These are phyloP conservation scores for Melampsora americana DNA, from an alignment of 1,284 basidiomycete genomes.

Conservation along the genomic window DNA sequence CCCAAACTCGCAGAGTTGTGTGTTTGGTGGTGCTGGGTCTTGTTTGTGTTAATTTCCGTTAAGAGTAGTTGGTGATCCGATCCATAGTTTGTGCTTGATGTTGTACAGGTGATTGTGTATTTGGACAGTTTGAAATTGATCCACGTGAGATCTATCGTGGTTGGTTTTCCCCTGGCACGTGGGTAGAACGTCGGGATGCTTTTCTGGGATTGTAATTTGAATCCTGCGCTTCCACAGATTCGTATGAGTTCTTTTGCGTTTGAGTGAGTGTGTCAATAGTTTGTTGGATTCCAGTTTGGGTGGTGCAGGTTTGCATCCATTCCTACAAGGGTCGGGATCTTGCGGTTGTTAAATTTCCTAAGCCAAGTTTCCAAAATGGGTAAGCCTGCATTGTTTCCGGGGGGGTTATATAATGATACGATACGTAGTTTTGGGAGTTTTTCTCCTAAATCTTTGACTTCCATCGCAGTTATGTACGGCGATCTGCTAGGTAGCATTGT, in stretches of 20 bases:
- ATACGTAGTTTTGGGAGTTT: background rate
- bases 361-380: background rate
- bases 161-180: background rate
- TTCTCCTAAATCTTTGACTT: background rate
- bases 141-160: conserved; percentile 7
- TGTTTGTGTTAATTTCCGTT: background rate
- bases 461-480: background rate
- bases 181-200: background rate
- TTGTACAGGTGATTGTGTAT: background rate
- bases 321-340: background rate
- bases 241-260: background rate
- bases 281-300: background rate
- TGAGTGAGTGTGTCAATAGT: background rate
- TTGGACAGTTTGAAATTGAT: background rate
- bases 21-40: background rate
- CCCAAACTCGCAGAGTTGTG: background rate
- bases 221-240: background rate
- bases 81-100: background rate
- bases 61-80: background rate
- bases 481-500: background rate
- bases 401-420: background rate
- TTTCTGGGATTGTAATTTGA: background rate
- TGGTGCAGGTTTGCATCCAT: too few species aligned
- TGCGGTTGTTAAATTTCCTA: background rate
- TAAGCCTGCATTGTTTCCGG: background rate